A percentile compares a stretch with the other conserved stretches of the same genome.
phyloP scores from a whole-genome alignment of 1,139 yeast species.

The Pichia sp. region DNA sequence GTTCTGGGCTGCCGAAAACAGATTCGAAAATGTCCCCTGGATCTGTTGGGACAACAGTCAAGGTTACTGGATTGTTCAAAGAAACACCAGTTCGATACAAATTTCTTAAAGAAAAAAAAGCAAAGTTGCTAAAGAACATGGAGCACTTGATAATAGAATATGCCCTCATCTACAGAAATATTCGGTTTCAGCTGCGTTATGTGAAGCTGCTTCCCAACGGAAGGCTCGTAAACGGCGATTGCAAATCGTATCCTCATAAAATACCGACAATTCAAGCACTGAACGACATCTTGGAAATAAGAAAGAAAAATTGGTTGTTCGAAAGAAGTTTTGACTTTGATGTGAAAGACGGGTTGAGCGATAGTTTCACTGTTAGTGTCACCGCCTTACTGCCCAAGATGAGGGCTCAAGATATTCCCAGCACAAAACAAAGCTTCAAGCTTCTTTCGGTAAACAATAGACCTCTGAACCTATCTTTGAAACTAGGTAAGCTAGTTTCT shows the following conservation, averaged over 20 bases:
- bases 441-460: slow-evolving; percentile 35
- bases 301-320: slow-evolving; percentile 20
- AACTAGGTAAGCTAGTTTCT: slow-evolving; percentile 31
- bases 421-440: slow-evolving; percentile 23
- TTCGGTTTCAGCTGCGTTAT: slow-evolving; percentile 32
- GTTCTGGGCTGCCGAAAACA: slow-evolving; percentile 29
- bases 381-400: slow-evolving; percentile 31
- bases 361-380: slow-evolving; percentile 15
- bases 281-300: slow-evolving; percentile 20
- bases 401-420: slow-evolving; percentile 28
- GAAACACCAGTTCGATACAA: slow-evolving; percentile 36
- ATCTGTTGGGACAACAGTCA: slow-evolving; percentile 36
- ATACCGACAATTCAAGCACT: slow-evolving; percentile 21
- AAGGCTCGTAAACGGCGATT: slow-evolving; percentile 12
- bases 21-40: slow-evolving; percentile 27
- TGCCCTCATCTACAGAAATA: slow-evolving; percentile 30
- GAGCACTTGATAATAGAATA: slow-evolving; percentile 31
- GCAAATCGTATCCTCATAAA: slow-evolving; percentile 13
- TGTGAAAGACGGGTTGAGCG: background rate
- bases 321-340: slow-evolving; percentile 13
- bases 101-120: slow-evolving; percentile 29
- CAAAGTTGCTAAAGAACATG: slow-evolving; percentile 28
- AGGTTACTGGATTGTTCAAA: slow-evolving; percentile 32
- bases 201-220: slow-evolving; percentile 22
- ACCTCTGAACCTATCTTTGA: slow-evolving; percentile 28